Conservation (phyloP, 208 protist species). For the Acanthamoeba lugdunensis region DNA sequence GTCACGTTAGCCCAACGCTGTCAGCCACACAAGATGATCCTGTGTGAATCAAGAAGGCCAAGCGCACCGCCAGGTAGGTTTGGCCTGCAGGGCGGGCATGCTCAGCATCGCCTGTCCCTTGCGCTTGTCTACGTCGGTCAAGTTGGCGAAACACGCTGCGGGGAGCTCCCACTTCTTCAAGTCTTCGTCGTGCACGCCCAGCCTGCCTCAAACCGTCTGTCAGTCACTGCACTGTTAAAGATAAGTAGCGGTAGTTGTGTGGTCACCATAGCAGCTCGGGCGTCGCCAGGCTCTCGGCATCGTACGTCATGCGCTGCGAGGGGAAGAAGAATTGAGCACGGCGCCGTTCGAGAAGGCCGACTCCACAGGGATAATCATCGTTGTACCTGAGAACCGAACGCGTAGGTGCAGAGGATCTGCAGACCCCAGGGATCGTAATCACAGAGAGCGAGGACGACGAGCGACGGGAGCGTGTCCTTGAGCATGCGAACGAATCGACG, state of each 20-base stretch:
- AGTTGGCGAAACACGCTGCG: background rate
- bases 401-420: conserved; percentile 65
- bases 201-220: background rate
- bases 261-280: conserved; percentile 20
- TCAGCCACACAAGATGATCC: background rate
- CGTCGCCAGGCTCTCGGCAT: conserved; percentile 41
- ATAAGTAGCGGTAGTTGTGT: background rate
- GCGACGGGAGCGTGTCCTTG: conserved; percentile 15
- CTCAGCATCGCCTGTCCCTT: conserved; percentile 45
- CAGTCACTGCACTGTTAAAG: background rate
- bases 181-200: conserved; percentile 32
- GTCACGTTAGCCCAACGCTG: background rate
- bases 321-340: background rate
- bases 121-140: conserved; percentile 29
- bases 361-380: background rate
- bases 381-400: conserved; percentile 27
- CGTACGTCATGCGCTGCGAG: conserved; percentile 36
- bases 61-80: conserved; percentile 56
- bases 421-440: conserved; percentile 65
- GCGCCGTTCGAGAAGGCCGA: background rate
- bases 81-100: conserved; percentile 60
- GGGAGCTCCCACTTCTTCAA: background rate
- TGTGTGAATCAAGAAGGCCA: background rate
- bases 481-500: conserved; percentile 37
- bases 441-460: conserved; percentile 51